These are phyloP conservation scores for Trichosanthes cucumerina DNA, from an alignment of 306 rosid species.

Conservation along the genomic window DNA sequence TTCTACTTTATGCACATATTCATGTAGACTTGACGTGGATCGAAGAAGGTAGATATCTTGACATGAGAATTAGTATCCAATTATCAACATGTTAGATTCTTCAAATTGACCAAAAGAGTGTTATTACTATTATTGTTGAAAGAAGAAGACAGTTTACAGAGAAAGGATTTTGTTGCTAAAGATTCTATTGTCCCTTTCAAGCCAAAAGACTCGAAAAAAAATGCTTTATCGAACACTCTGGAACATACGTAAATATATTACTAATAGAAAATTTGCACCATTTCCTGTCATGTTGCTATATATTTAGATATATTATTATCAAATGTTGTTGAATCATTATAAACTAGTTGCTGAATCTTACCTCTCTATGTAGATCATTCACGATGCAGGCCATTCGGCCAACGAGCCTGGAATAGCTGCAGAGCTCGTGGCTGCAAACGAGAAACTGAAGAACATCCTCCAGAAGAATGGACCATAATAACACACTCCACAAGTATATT, in stretches of 20 bases:
- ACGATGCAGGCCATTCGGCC: conserved; percentile 90
- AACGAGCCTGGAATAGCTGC: conserved; percentile 83
- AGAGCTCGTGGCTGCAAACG: conserved; percentile 90
- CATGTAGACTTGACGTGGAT: neutral
- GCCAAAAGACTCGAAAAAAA: neutral
- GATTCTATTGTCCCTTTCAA: neutral
- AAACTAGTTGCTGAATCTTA: neutral
- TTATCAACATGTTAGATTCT: neutral
- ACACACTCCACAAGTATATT: conserved; percentile 12
- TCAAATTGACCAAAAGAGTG: neutral
- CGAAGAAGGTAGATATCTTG: neutral
- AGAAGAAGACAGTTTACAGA: neutral
- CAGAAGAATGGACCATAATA: conserved; percentile 35
- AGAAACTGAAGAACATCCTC: conserved; percentile 51
- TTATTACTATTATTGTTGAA: neutral
- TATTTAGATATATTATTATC: neutral
- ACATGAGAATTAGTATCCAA: neutral
- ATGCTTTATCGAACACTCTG: neutral
- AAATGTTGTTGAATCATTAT: neutral
- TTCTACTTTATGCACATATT: neutral
- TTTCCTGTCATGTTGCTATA: neutral
- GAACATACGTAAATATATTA: neutral
- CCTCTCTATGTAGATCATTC: conserved; percentile 46
- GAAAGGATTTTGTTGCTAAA: neutral
- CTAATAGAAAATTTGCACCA: neutral